Evolutionary conservation across 2,329 filamentous ascomycete genomes (phyloP).

Genomic region (Hortaea sp.): DNA sequence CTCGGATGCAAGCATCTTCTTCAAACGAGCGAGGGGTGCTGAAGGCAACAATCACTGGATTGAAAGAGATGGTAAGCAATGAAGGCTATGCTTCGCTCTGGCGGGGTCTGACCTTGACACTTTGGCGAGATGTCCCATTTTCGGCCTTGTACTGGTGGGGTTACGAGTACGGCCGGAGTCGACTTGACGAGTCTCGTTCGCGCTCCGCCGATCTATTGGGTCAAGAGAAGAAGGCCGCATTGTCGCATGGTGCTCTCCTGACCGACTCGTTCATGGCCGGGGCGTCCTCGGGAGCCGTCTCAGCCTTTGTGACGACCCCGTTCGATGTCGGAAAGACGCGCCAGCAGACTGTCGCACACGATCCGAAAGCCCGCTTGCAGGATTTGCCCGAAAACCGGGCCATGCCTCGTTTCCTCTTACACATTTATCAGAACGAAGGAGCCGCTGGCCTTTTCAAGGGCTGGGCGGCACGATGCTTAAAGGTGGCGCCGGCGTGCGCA

Average conservation of each 20-base stretch:
- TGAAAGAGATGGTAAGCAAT: slow-evolving; percentile 66
- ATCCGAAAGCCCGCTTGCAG: slow-evolving; percentile 31
- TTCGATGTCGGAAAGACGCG: slow-evolving; percentile 97
- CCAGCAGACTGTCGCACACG: slow-evolving; percentile 70
- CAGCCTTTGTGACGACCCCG: slow-evolving; percentile 81
- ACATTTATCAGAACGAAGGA: slow-evolving; percentile 84
- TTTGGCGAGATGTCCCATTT: slow-evolving; percentile 96
- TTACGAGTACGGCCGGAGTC: slow-evolving; percentile 72
- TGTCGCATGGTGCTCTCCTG: slow-evolving; percentile 69
- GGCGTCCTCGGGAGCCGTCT: slow-evolving; percentile 69
- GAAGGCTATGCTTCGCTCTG: slow-evolving; percentile 77
- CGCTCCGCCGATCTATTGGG: slow-evolving; percentile 28
- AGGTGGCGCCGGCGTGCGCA: slow-evolving; percentile 90
- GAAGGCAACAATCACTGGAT: slow-evolving; percentile 62
- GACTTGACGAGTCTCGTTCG: slow-evolving; percentile 57
- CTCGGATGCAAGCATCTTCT: slow-evolving; percentile 63
- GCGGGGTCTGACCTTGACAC: slow-evolving; percentile 78
- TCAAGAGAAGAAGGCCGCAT: slow-evolving; percentile 27
- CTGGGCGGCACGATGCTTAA: slow-evolving; percentile 83
- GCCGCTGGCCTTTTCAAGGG: slow-evolving; percentile 73
- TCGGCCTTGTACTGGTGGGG: slow-evolving; percentile 98
- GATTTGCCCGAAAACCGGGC: slow-evolving; percentile 58
- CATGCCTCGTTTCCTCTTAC: slow-evolving; percentile 76
- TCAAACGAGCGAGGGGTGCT: slow-evolving; percentile 54
- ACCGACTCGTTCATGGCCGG: slow-evolving; percentile 84